Evolutionary conservation across 495 filamentous ascomycete species (phyloP).

Genomic region (Parmelia sp.): DNA sequence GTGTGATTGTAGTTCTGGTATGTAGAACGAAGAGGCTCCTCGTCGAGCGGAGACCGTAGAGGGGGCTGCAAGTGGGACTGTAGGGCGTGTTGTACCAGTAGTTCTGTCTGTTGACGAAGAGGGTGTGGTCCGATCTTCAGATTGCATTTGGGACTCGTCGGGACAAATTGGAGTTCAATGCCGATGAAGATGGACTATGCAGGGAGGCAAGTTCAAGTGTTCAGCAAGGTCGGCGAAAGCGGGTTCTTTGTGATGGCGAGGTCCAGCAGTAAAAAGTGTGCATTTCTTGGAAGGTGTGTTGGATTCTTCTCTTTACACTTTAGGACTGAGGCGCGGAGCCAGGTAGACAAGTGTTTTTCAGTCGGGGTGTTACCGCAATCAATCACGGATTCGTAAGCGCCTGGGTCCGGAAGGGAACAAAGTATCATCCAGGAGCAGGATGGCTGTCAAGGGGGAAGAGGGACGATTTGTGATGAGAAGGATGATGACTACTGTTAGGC

Average conservation of each 20-base stretch:
- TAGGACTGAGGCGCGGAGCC: background rate
- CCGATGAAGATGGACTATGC: background rate
- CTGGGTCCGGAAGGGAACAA: background rate
- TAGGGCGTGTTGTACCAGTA: background rate
- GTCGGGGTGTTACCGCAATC: conserved; percentile 4
- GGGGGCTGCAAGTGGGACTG: background rate
- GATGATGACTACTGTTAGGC: background rate
- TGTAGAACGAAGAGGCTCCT: conserved; percentile 2
- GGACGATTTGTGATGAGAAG: background rate
- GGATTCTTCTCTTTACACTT: background rate
- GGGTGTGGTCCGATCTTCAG: background rate
- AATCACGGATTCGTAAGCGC: conserved; percentile 9
- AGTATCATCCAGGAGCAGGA: background rate
- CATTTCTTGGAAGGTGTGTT: background rate
- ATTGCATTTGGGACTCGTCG: background rate
- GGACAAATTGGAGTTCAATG: background rate
- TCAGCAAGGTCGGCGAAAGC: conserved; percentile 9
- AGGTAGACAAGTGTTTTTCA: background rate
- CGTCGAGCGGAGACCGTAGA: background rate
- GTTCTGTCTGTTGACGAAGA: background rate
- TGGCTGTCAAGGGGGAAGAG: background rate
- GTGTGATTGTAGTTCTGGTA: background rate
- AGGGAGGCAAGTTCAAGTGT: background rate
- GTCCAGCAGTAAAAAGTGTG: background rate
- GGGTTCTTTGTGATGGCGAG: background rate